Evolutionary conservation across 192 early-diverging fungal genomes (phyloP), one percentile per base, ranked within the genome.

Genomic region (Oehlia diaphana): DNA sequence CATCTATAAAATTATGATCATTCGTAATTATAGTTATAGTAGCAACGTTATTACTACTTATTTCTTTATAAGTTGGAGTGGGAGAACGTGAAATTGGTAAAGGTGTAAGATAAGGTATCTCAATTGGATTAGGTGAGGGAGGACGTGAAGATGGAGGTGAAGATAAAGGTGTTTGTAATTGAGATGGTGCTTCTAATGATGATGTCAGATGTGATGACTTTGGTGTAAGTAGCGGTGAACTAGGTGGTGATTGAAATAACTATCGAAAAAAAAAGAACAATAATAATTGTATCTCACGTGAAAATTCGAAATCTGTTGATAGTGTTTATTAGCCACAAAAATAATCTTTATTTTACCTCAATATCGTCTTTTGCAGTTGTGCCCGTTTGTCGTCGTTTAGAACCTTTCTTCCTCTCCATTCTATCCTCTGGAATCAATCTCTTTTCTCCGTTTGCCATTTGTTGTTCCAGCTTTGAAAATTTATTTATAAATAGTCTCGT

Each of bases 371-470:
- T 78, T 19, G 76, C 63, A n/a, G 76, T 78, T 33, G 76, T 78
- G 28, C 76, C 76, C 7, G 76, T 78, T 61, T 78, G 76, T 14
- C 76, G 76, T 68, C 76, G 23, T 53, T 78, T 78, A 21, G 65
- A 50, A 53, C 12, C 76, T 78, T 78, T 78, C 47, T 65, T 78
- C 33, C 67, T 78, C 44, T 78, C 76, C 76, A 78, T 78, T 78
- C 65, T 78, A 19, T 78, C 75, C 10, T 77, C 75, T 26, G 39
- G 63, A 26, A 77, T 77, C 26, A 77, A 66, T n/a, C 75, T 77
- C 19, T 77, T 77, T 44, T 77, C 75, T 66, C 75, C 75, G 63
- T 77, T 77, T 65, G 75, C 75, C 75, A 77, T 77, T 74, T 26
- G 28, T 44, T 58, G 68, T 16, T 70, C 68, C 37, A 70, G n/a